Base-by-base conservation (phyloP, 352 stramenopile species). In the Aphanomyces euteiches region DNA sequence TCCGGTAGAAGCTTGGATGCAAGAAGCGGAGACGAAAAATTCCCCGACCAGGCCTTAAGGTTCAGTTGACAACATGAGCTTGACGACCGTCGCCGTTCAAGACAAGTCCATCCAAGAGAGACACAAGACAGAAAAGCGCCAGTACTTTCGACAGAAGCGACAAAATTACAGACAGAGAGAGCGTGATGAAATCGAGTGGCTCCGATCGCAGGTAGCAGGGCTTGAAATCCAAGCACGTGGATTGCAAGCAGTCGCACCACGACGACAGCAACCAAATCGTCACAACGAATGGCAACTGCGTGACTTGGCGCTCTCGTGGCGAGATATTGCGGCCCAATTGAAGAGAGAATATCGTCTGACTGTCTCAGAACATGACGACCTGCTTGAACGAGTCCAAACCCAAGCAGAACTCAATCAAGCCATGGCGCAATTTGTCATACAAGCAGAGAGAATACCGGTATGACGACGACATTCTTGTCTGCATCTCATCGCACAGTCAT, bases 81-180 rank as follows among this genome's bases (percentile, higher is more conserved):
- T 2, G 28, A 28, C 28, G 28, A 28, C 28, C 28, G 28, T 28
- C 28, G 28, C 28, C 2, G 28, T 28, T 28, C 28, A 28, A 28
- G 28, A 28, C 28, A 28, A 28, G 28, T 28, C 28, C 28, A 28
- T 28, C 28, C 28, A 28, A 28, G 28, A 28, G 28, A 28, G 28
- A 28, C 28, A 28, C 28, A 28, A 28, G 28, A 28, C 28, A 28
- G 17, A 58, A 1, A 17, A 21, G 17, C 50, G 50, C 21, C 7
- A 58, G 50, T 58, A 58, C 50, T 58, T 58, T 58, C 50, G 50
- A 1, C 8, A 58, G 50, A 58, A 58, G 50, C 50, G 36, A 21
- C 15, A 21, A 8, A 36, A 19, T 28, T 28, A 58, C 21, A 17
- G 50, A 58, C 50, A 21, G 21, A 58, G 17, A 58, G 21, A 58